Percentiles rank a stretch among this genome's conserved stretches.
phyloP scores from a whole-genome alignment of 257 asterid genomes.

The Ballota nigra region DNA sequence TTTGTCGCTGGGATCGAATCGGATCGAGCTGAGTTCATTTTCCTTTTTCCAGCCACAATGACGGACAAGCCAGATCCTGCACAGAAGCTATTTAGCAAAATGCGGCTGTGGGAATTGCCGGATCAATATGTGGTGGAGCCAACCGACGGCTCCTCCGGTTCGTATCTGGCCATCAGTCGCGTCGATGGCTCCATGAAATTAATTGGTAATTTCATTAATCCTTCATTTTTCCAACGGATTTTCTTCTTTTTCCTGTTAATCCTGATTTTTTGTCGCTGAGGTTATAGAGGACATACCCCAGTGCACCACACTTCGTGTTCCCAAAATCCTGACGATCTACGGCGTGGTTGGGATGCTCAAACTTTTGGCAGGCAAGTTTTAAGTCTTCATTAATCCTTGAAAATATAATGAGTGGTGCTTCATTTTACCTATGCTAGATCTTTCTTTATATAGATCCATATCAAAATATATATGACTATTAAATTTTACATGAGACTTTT shows the following conservation, averaged over 20 bases:
- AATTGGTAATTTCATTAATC: slow-evolving; percentile 40
- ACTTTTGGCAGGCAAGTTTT: slow-evolving; percentile 77
- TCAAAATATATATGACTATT: not conserved
- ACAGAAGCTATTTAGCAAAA: slow-evolving; percentile 65
- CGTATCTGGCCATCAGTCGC: slow-evolving; percentile 64
- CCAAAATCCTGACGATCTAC: slow-evolving; percentile 71
- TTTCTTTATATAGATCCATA: slow-evolving; percentile 1
- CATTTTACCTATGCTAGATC: not conserved
- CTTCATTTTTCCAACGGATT: not conserved
- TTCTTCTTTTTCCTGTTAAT: not conserved
- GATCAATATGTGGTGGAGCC: slow-evolving; percentile 92
- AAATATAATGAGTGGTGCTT: slow-evolving; percentile 4
- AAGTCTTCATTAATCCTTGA: not conserved
- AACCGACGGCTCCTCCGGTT: slow-evolving; percentile 72
- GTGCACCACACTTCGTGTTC: slow-evolving; percentile 71
- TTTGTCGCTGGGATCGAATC: slow-evolving; percentile 20
- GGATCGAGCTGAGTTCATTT: slow-evolving; percentile 19
- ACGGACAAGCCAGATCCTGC: slow-evolving; percentile 77
- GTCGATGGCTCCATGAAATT: slow-evolving; percentile 72
- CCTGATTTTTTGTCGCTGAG: not conserved
- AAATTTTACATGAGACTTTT: not conserved
- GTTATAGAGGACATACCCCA: slow-evolving; percentile 71
- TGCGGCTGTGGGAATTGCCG: slow-evolving; percentile 95
- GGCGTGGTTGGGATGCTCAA: slow-evolving; percentile 88
- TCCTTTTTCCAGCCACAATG: slow-evolving; percentile 25